Percentiles rank a stretch among this genome's conserved stretches.
Conservation (phyloP, 2,329 filamentous ascomycete genomes). For the Cytospora mali region DNA sequence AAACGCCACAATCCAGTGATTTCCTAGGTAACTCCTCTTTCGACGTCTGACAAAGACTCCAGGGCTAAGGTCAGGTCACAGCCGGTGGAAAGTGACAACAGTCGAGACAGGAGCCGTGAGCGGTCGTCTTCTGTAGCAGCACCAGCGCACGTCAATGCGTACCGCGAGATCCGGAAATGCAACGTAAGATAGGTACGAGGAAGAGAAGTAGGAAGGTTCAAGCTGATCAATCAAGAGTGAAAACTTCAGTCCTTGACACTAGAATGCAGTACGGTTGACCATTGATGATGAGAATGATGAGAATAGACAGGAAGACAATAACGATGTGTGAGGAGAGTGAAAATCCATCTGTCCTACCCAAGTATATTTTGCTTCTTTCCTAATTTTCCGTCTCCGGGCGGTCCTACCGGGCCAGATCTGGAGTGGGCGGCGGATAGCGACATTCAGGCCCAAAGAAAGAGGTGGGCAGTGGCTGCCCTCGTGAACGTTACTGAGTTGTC, state of each 20-base stretch:
- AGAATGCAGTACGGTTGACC: neutral
- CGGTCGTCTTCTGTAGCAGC: neutral
- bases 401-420: conserved; percentile 12
- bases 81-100: neutral
- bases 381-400: conserved; percentile 8
- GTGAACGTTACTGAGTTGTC: conserved; percentile 6
- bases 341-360: conserved; percentile 18
- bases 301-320: conserved; percentile 7
- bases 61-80: neutral
- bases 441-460: conserved; percentile 10
- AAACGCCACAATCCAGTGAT: neutral
- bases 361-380: conserved; percentile 6
- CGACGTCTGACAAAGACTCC: neutral
- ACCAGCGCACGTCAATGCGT: neutral
- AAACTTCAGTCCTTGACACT: neutral
- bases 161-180: conserved; percentile 1
- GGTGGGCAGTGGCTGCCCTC: conserved; percentile 14
- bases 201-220: conserved; percentile 20
- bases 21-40: neutral
- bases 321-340: conserved; percentile 1
- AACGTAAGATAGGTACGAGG: neutral
- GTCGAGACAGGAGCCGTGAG: neutral
- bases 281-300: neutral
- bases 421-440: conserved; percentile 17
- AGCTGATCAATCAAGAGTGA: conserved; percentile 6